Conservation (phyloP, 441 rosid species). For the Hura crepitans region DNA sequence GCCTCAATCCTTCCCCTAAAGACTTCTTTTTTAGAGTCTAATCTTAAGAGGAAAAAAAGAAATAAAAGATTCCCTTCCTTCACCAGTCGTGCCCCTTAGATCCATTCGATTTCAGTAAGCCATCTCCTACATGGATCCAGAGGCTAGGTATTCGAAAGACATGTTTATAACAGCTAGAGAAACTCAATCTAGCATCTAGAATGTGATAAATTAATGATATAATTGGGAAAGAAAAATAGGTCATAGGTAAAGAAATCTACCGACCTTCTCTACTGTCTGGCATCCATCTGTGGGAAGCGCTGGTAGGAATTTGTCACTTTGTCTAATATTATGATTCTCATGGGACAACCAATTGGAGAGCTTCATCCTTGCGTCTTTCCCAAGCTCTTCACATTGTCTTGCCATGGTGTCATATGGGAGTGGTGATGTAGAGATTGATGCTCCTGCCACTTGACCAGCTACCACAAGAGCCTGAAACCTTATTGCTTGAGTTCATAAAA, state of each 20-base stretch:
- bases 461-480: slow-evolving; percentile 77
- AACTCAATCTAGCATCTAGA: no score
- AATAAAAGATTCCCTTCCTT: no score
- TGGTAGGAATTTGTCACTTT: slow-evolving; percentile 25
- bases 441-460: slow-evolving; percentile 90
- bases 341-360: slow-evolving; percentile 85
- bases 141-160: no score
- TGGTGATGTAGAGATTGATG: slow-evolving; percentile 73
- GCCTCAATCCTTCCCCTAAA: no score
- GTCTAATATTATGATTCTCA: slow-evolving; percentile 46
- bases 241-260: background rate
- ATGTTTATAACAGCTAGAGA: no score
- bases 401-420: slow-evolving; percentile 79
- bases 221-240: background rate
- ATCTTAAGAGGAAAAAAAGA: no score
- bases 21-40: no score
- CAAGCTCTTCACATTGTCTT: slow-evolving; percentile 81
- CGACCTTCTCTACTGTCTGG: slow-evolving; percentile 39
- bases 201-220: no score
- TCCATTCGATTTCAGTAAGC: no score
- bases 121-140: no score
- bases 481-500: background rate
- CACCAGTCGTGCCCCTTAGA: no score
- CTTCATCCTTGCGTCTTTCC: slow-evolving; percentile 70
- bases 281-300: slow-evolving; percentile 28